These are phyloP conservation scores for Triangularia setosa DNA, from an alignment of 2,329 filamentous ascomycete genomes.

Conservation along the genomic window DNA sequence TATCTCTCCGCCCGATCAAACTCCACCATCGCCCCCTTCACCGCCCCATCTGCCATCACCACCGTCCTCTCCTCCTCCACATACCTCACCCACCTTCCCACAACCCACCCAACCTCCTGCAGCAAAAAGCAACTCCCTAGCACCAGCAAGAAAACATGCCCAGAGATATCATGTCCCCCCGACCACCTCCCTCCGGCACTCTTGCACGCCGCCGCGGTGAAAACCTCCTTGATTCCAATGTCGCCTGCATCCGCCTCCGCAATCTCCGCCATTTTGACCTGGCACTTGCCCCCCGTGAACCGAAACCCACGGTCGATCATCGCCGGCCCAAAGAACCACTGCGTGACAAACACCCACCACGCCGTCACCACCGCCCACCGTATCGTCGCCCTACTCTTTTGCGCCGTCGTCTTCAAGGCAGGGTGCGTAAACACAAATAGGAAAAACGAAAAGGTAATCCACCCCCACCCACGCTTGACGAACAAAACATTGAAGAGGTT, in stretches of 20 bases:
- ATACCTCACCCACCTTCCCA: conserved; percentile 42
- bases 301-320: conserved; percentile 86
- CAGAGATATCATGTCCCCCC: conserved; percentile 94
- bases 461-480: conserved; percentile 93
- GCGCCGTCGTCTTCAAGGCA: conserved; percentile 34
- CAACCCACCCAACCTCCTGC: conserved; percentile 69
- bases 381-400: conserved; percentile 49
- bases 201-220: conserved; percentile 79
- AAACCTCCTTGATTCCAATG: conserved; percentile 44
- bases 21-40: conserved; percentile 56
- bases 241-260: conserved; percentile 41
- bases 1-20: conserved; percentile 24
- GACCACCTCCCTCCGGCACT: conserved; percentile 77
- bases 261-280: conserved; percentile 42
- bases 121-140: conserved; percentile 76
- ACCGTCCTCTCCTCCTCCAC: conserved; percentile 59
- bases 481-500: conserved; percentile 92
- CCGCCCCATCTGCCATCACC: conserved; percentile 62
- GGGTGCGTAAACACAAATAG: conserved; percentile 68
- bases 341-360: conserved; percentile 83
- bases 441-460: conserved; percentile 74
- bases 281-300: conserved; percentile 83
- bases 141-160: conserved; percentile 90
- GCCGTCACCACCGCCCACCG: conserved; percentile 70
- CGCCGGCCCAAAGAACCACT: conserved; percentile 93